Percentiles rank a stretch among this genome's conserved stretches.
Evolutionary conservation across 179 eudicot genomes (phyloP).

Genomic region (Silene coronaria): DNA sequence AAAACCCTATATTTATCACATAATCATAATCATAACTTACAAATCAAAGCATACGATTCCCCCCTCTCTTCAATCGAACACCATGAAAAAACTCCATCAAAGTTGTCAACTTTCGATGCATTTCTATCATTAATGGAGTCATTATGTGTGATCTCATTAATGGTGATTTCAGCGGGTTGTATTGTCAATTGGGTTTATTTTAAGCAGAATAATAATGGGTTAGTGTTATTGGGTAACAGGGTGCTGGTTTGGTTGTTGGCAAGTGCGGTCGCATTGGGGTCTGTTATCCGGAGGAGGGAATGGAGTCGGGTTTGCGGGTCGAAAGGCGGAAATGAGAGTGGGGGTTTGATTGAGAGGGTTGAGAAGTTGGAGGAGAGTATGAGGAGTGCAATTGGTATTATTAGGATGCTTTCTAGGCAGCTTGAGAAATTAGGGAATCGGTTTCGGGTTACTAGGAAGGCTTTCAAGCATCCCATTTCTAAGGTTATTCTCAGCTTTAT

Average conservation of each 20-base stretch:
- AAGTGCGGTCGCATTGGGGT: constrained; percentile 60
- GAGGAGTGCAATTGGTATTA: constrained; percentile 43
- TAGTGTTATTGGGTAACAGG: constrained; percentile 47
- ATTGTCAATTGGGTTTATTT: constrained; percentile 31
- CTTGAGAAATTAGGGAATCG: constrained; percentile 91
- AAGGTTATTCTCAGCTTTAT: constrained; percentile 40
- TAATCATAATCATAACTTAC: constrained; percentile 16
- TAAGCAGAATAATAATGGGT: constrained; percentile 35
- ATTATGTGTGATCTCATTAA: constrained; percentile 46
- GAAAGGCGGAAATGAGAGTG: constrained; percentile 31
- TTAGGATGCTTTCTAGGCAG: constrained; percentile 72
- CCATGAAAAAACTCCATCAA: background rate
- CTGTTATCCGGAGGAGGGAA: constrained; percentile 58
- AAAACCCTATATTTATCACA: constrained; percentile 9
- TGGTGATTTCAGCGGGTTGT: constrained; percentile 43
- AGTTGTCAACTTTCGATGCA: constrained; percentile 40
- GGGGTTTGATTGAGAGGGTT: constrained; percentile 65
- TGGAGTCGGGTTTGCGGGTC: constrained; percentile 64
- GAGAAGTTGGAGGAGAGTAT: constrained; percentile 87
- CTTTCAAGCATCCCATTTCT: constrained; percentile 76
- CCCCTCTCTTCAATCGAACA: constrained; percentile 17
- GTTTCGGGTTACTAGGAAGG: constrained; percentile 65
- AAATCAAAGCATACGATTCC: constrained; percentile 27
- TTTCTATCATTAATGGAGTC: constrained; percentile 54
- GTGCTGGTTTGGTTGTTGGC: constrained; percentile 49